A percentile compares a stretch with the other conserved stretches of the same genome.
These are phyloP conservation scores for Aspergillus terreus DNA, from an alignment of 2,329 filamentous ascomycete genomes.

Conservation along the genomic window DNA sequence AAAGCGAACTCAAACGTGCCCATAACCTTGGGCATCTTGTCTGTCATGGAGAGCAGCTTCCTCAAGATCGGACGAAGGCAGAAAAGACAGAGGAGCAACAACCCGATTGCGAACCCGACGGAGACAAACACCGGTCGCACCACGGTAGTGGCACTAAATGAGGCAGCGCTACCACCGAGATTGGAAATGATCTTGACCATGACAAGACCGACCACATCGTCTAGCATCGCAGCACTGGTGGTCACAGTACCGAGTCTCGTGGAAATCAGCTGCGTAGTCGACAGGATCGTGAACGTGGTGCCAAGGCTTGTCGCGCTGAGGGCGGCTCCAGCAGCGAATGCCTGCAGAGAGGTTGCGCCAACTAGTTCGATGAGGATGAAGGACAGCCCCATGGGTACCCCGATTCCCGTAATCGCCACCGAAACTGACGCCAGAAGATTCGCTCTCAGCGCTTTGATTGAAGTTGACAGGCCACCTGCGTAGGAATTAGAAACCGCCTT, in stretches of 20 bases:
- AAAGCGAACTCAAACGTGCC: slow-evolving; percentile 29
- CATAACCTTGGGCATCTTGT: slow-evolving; percentile 8
- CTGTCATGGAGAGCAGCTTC: slow-evolving; percentile 3
- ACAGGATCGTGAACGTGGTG: slow-evolving; percentile 64
- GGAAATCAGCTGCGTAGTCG: slow-evolving; percentile 55
- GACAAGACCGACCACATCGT: slow-evolving; percentile 73
- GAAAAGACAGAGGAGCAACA: slow-evolving; percentile 26
- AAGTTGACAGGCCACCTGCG: slow-evolving; percentile 25
- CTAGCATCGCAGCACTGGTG: slow-evolving; percentile 72
- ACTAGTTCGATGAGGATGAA: slow-evolving; percentile 55
- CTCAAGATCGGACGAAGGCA: slow-evolving; percentile 11
- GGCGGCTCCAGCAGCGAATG: slow-evolving; percentile 69
- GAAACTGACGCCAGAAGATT: slow-evolving; percentile 58
- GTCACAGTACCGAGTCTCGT: slow-evolving; percentile 61
- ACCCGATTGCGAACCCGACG: slow-evolving; percentile 27
- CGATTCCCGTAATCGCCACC: slow-evolving; percentile 65
- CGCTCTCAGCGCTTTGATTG: slow-evolving; percentile 51
- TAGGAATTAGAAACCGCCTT: not conserved
- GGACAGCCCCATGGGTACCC: slow-evolving; percentile 61
- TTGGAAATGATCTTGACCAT: slow-evolving; percentile 75
- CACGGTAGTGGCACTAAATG: slow-evolving; percentile 41
- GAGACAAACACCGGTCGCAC: slow-evolving; percentile 52
- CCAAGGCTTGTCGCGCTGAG: slow-evolving; percentile 72
- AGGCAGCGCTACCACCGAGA: slow-evolving; percentile 44
- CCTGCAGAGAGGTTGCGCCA: slow-evolving; percentile 53